Base-by-base conservation (phyloP, 805 yeast genomes). In the Starmerella powellii region DNA sequence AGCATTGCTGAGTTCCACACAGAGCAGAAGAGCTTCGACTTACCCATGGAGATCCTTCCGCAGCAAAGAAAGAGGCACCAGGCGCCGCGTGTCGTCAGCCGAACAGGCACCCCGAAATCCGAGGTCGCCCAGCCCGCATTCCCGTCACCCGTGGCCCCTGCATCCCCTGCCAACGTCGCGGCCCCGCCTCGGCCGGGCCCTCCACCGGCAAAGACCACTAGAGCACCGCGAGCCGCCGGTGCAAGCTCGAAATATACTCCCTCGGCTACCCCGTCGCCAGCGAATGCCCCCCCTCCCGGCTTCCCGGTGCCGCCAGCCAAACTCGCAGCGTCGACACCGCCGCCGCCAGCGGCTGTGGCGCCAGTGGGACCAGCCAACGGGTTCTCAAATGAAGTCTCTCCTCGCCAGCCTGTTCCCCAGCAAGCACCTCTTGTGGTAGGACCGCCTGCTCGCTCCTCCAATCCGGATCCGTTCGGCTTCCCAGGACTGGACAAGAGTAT, bases 31-130 rank as follows among this genome's bases (percentile, higher is more conserved):
- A 59, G 63, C 15, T 61, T 59, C 41, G 64, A 61, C 34, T 31
- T 60, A 23, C 64, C 64, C 10, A 38, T 56, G 8, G 60, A 54
- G 34, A 49, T 61, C 8, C 44, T 60, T n/a, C 59, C 59, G 4
- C 52, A 44, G 33, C 52, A 15, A 8, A 33, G 27, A 38, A 49
- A 33, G 3, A 50, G 55, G 11, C 47, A 44, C 17, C 54, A 41
- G 15, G 52, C 57, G 29, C 38, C 47, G 3, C 40, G 40, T 1
- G 41, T 38, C 16, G 30, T 19, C 10, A 42, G 47, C 30, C 34
- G 47, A 1, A 23, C 38, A 6, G 41, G 37, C 10, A 35, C 51
- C 4, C 41, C 38, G 15, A 18, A 16, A 10, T 17, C 37, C 15
- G 10, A 5, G 18, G 27, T 8, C 35, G 15, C 35, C 18, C 15